A percentile compares a stretch with the other conserved stretches of the same genome.
Evolutionary conservation across 345 rosid genomes (phyloP).

Genomic region (Bruguiera sexangula): DNA sequence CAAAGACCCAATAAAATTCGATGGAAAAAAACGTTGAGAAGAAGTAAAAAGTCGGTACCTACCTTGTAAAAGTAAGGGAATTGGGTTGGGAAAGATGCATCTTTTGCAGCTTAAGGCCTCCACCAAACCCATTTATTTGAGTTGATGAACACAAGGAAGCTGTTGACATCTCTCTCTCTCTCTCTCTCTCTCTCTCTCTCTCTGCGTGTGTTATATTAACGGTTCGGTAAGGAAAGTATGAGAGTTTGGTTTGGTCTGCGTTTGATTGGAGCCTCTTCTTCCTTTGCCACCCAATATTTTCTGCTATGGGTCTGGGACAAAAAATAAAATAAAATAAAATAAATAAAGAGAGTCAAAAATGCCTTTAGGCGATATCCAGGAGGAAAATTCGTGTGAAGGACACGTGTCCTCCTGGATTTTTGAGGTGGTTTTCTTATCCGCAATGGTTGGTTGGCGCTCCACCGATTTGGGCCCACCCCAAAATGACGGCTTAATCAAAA

Average conservation of each 20-base stretch:
- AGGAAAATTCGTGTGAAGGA: slow-evolving; percentile 13
- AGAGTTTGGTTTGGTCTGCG: slow-evolving; percentile 5
- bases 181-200: background rate
- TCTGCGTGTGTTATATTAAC: background rate
- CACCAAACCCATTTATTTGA: slow-evolving; percentile 57
- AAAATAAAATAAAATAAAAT: background rate
- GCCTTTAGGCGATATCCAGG: slow-evolving; percentile 6
- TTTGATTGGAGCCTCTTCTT: background rate
- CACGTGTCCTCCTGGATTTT: slow-evolving; percentile 34
- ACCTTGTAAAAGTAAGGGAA: slow-evolving; percentile 47
- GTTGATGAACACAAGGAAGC: slow-evolving; percentile 59
- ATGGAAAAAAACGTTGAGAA: background rate
- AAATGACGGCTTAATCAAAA: no score
- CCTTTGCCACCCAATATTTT: slow-evolving; percentile 14
- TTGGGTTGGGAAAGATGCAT: slow-evolving; percentile 33
- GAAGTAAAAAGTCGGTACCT: slow-evolving; percentile 29
- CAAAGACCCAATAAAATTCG: slow-evolving; percentile 10
- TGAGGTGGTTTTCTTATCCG: slow-evolving; percentile 43
- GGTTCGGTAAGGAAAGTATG: slow-evolving; percentile 24
- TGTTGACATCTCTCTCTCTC: slow-evolving; percentile 33
- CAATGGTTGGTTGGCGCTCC: slow-evolving; percentile 51
- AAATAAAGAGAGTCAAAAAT: background rate
- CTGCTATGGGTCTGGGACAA: slow-evolving; percentile 15
- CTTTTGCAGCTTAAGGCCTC: slow-evolving; percentile 41
- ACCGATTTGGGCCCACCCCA: no score